Percentiles rank a stretch among this genome's conserved stretches.
These are phyloP conservation scores for Lactarius akahatsu DNA, from an alignment of 768 basidiomycete species.

Conservation along the genomic window DNA sequence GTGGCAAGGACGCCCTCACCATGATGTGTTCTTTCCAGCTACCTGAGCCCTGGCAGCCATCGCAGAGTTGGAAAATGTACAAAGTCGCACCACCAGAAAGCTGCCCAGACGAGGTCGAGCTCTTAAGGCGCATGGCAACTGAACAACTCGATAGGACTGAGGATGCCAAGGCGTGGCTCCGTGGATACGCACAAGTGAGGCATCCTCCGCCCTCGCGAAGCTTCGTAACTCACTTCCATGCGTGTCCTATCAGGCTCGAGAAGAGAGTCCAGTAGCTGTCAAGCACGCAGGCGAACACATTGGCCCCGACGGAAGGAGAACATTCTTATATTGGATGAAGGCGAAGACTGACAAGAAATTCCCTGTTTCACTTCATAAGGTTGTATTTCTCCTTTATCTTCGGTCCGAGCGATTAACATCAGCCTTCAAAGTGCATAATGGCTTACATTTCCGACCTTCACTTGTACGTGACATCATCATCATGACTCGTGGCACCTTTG, in stretches of 20 bases:
- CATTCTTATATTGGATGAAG: conserved; percentile 77
- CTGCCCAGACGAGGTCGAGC: conserved; percentile 34
- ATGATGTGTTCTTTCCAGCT: conserved; percentile 79
- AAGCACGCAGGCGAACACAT: conserved; percentile 51
- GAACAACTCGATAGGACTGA: conserved; percentile 38
- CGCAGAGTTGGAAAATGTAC: conserved; percentile 66
- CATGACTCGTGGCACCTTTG: conserved; percentile 3
- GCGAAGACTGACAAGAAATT: conserved; percentile 66
- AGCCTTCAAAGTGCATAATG: conserved; percentile 58
- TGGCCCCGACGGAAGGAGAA: conserved; percentile 45
- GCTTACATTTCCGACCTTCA: conserved; percentile 76
- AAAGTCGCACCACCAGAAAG: conserved; percentile 54
- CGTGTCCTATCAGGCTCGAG: conserved; percentile 52
- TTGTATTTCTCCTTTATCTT: conserved; percentile 30
- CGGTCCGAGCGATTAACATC: neutral
- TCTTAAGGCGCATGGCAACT: conserved; percentile 35
- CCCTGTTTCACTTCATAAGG: conserved; percentile 76
- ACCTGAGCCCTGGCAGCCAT: conserved; percentile 73
- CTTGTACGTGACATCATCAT: conserved; percentile 52
- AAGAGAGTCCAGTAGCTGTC: conserved; percentile 65
- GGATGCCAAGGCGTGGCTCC: conserved; percentile 36
- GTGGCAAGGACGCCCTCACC: conserved; percentile 50
- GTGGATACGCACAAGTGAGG: conserved; percentile 34
- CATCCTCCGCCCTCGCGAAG: neutral
- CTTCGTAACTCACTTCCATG: neutral